Percentiles rank a stretch among this genome's conserved stretches.
phyloP scores from a whole-genome alignment of 2,329 filamentous ascomycete species.

The Acrocalymma vagum region DNA sequence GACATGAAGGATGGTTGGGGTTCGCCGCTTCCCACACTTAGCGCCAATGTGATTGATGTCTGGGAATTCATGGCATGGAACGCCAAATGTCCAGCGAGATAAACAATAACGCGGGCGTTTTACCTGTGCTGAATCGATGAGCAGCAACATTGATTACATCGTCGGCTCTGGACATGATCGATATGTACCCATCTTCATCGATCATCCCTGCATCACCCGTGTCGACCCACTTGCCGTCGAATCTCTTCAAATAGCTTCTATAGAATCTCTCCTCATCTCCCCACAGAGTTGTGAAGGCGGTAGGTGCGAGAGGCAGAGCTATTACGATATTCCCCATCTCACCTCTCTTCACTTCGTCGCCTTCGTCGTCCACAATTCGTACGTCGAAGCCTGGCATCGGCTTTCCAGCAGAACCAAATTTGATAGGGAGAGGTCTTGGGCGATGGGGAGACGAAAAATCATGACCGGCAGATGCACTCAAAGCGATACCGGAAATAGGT shows the following conservation, averaged over 20 bases:
- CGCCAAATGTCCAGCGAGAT: neutral
- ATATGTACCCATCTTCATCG: slow-evolving; percentile 73
- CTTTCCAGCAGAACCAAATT: slow-evolving; percentile 88
- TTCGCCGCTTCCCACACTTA: no score
- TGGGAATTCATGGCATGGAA: neutral
- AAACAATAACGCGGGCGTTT: slow-evolving; percentile 28
- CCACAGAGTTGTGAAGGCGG: slow-evolving; percentile 87
- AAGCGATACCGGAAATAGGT: slow-evolving; percentile 71
- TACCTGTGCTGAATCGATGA: slow-evolving; percentile 87
- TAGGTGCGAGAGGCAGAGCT: slow-evolving; percentile 81
- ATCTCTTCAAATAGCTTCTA: slow-evolving; percentile 83
- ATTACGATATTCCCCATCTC: slow-evolving; percentile 94
- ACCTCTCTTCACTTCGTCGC: slow-evolving; percentile 73
- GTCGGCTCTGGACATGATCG: slow-evolving; percentile 73
- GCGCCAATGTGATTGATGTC: no score
- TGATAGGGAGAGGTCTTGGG: slow-evolving; percentile 67
- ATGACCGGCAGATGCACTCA: slow-evolving; percentile 69
- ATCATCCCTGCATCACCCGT: slow-evolving; percentile 91
- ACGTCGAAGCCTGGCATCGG: slow-evolving; percentile 93
- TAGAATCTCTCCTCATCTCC: slow-evolving; percentile 87
- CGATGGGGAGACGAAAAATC: slow-evolving; percentile 56
- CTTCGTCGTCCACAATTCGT: slow-evolving; percentile 81
- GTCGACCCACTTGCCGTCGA: slow-evolving; percentile 83
- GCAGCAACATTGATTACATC: slow-evolving; percentile 97
- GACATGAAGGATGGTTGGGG: no score